Conservation (phyloP, 495 filamentous ascomycete species). For the Cladorrhinum samala region DNA sequence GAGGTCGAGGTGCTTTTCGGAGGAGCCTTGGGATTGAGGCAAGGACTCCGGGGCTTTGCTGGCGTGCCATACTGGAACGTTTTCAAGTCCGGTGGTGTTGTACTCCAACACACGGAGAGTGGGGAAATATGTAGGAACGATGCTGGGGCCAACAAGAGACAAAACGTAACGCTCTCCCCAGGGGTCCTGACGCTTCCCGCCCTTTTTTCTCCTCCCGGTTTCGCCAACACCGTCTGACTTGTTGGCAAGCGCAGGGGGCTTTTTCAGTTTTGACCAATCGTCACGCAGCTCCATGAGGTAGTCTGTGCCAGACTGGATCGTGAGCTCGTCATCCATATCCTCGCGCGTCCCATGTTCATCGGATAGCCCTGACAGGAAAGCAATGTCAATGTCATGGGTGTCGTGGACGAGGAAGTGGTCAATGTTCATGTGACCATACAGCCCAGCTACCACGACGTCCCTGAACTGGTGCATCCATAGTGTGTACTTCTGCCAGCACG, state of each 20-base stretch:
- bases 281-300: constrained; percentile 77
- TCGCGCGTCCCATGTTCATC: constrained; percentile 24
- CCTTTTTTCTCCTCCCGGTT: constrained; percentile 34
- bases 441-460: constrained; percentile 70
- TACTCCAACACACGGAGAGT: constrained; percentile 84
- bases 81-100: constrained; percentile 76
- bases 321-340: constrained; percentile 49
- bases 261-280: constrained; percentile 69
- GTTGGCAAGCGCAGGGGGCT: constrained; percentile 36
- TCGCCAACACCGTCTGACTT: constrained; percentile 28
- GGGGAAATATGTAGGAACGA: constrained; percentile 92
- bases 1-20: constrained; percentile 21
- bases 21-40: neutral
- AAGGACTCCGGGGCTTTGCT: constrained; percentile 1
- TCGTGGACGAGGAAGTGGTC: constrained; percentile 97
- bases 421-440: constrained; percentile 98
- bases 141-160: constrained; percentile 70
- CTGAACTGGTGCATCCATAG: constrained; percentile 85
- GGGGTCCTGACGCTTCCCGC: constrained; percentile 39
- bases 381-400: constrained; percentile 62
- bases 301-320: constrained; percentile 56
- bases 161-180: constrained; percentile 83
- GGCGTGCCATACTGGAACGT: constrained; percentile 41
- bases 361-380: constrained; percentile 40
- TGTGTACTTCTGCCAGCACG: constrained; percentile 97